Conservation (phyloP, 331 rosid genomes). For the Acacia concinna region DNA sequence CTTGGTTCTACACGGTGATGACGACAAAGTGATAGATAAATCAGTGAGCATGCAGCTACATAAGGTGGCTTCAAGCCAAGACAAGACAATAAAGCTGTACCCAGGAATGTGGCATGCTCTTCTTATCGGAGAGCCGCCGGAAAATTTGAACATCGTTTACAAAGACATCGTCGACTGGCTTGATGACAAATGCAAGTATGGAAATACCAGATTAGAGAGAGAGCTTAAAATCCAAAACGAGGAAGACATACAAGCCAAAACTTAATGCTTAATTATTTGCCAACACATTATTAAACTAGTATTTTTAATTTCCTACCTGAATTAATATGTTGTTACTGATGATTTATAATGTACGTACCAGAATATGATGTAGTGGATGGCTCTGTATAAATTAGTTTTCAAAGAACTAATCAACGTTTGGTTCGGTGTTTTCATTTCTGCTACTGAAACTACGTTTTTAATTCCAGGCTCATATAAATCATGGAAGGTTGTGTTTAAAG, state of each 20-base stretch:
- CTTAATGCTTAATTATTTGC: too few species aligned
- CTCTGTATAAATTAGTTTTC: too few species aligned
- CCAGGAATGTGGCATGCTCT: conserved; percentile 92
- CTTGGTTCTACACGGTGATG: conserved; percentile 71
- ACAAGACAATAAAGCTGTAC: conserved; percentile 74
- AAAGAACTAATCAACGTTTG: too few species aligned
- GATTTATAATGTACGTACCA: too few species aligned
- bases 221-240: conserved; percentile 59
- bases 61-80: conserved; percentile 57
- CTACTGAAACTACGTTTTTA: too few species aligned
- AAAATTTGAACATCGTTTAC: conserved; percentile 62
- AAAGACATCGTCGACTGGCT: conserved; percentile 69
- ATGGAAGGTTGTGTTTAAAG: too few species aligned
- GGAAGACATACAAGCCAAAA: background rate
- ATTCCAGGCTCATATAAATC: too few species aligned
- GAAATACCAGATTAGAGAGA: conserved; percentile 57
- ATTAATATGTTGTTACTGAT: too few species aligned
- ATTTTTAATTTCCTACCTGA: too few species aligned
- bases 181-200: conserved; percentile 36
- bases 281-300: too few species aligned
- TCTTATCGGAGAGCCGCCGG: conserved; percentile 75
- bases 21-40: conserved; percentile 66
- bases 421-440: too few species aligned
- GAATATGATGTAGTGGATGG: too few species aligned
- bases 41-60: conserved; percentile 65